phyloP scores from a whole-genome alignment of 2,329 filamentous ascomycete genomes.

The Diaporthe citriasiana region DNA sequence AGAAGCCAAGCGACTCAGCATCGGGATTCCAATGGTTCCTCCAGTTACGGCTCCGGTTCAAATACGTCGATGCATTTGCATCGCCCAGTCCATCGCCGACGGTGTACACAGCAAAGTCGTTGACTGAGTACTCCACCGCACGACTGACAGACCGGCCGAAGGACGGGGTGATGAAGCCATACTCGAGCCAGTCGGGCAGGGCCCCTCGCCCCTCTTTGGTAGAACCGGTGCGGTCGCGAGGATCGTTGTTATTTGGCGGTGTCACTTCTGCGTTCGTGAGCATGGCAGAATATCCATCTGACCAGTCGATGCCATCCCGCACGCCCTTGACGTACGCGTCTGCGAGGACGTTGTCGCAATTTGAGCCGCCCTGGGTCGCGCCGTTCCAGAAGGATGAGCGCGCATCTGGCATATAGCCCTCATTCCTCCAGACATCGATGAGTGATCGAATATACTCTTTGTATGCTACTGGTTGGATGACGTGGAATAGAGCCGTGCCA shows the following conservation, averaged over 20 bases:
- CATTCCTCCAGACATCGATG: slow-evolving; percentile 76
- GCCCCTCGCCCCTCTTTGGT: slow-evolving; percentile 79
- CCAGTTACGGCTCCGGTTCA: slow-evolving; percentile 77
- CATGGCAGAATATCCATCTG: slow-evolving; percentile 73
- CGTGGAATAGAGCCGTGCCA: slow-evolving; percentile 74
- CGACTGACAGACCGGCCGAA: slow-evolving; percentile 74
- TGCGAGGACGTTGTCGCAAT: slow-evolving; percentile 79
- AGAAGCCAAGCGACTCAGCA: slow-evolving; percentile 70
- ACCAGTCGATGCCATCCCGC: slow-evolving; percentile 74
- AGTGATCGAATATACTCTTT: slow-evolving; percentile 76
- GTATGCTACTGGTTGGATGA: slow-evolving; percentile 73
- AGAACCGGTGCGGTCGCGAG: slow-evolving; percentile 69
- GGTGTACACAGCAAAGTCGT: slow-evolving; percentile 77
- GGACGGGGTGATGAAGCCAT: slow-evolving; percentile 75
- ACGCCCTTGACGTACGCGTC: slow-evolving; percentile 81
- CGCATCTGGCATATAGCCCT: slow-evolving; percentile 75
- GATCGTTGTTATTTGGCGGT: slow-evolving; percentile 71
- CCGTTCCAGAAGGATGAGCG: slow-evolving; percentile 79
- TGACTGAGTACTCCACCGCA: slow-evolving; percentile 76
- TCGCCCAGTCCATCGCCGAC: slow-evolving; percentile 72
- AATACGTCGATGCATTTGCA: slow-evolving; percentile 69
- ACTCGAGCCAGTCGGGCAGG: slow-evolving; percentile 75
- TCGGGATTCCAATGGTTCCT: slow-evolving; percentile 78
- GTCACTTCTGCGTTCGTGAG: slow-evolving; percentile 75
- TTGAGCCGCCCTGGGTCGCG: slow-evolving; percentile 77